Evolutionary conservation across 2,329 filamentous ascomycete species (phyloP), one percentile per base, ranked within the genome.

Genomic region (Truncatella angustata): DNA sequence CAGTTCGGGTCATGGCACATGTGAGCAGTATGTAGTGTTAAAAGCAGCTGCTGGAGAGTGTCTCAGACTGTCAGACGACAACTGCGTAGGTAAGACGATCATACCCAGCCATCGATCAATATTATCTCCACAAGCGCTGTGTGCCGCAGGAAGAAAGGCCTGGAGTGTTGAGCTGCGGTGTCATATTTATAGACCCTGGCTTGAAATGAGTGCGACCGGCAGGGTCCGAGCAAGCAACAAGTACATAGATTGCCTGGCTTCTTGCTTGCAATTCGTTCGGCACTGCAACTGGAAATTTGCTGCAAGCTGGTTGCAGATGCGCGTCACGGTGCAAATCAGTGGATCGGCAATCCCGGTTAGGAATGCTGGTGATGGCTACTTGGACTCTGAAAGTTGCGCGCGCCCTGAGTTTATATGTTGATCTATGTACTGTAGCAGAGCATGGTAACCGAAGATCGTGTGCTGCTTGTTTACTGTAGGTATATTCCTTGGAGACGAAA

Each of bases 181-280:
- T 28, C 43, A 46, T 32, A 46, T 46, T 46, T 46, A n/a, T n/a
- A 46, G 43, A 46, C 28, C 43, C 43, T 34, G 26, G 43, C 26
- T 32, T 14, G 28, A 7, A 32, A 7, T 32, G 28, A 14, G 28
- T 7, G n/a, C n/a, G n/a, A n/a, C 18, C 43, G 20, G 45, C 18
- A 49, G 6, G 45, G 45, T 36, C 45, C 45, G 45, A 49, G 45
- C 45, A 49, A 40, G 16, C 6, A 18, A 18, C 16, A 18, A 18
- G n/a, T n/a, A n/a, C n/a, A n/a, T n/a, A n/a, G n/a, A n/a, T n/a
- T n/a, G n/a, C n/a, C n/a, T n/a, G n/a, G n/a, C n/a, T 11, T 20
- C 21, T n/a, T n/a, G 40, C 40, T 43, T 43, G n/a, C 40, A 20
- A 21, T 43, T 43, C 40, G 40, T 26, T 21, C 16, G 40, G 24